Evolutionary conservation across 2,329 filamentous ascomycete species (phyloP), one percentile per base, ranked within the genome.

Genomic region (Xylaria sp.): DNA sequence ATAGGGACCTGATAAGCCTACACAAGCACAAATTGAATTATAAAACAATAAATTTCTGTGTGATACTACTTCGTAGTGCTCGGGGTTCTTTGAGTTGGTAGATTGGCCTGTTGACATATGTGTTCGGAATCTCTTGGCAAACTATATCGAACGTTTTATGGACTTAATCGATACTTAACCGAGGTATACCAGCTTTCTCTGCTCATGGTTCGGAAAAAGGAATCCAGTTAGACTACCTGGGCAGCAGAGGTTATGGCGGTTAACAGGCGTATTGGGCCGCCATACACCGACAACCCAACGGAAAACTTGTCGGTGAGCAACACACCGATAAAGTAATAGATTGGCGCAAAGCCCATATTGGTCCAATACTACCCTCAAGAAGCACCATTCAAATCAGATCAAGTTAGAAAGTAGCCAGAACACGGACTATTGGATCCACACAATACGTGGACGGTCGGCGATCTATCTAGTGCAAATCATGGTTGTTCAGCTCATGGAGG

Each of bases 371-470:
- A 48, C 36, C 23, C 10, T 15, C 11, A 20, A 42, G 6, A 57
- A 36, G 33, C 33, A 46, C 42, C 33, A 48, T 44, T 68, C 51
- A 44, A 62, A 23, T 59, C 28, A 9, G 26, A 42, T 49, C 31
- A 44, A 59, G 20, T 49, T 56, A 40, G 20, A 53, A 31, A 20
- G 48, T 31, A 53, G 23, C 56, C 42, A 51, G 48, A 42, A 33
- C 17, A 46, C 28, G 38, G 36, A 31, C 38, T 42, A 58, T 56
- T 23, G 57, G 58, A 57, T 70, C 68, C 65, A 69, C 61, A 63
- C 53, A 26, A 48, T 60, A 54, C 48, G 67, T 68, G 57, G 61
- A 61, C 53, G 33, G 36, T 38, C n/a, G 51, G 44, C 59, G 53
- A 62, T 57, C 44, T 63, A 53, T 33, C 49, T 42, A 44, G 54